phyloP scores from a whole-genome alignment of 164 flowering plant species.

The Echeveria elegans region DNA sequence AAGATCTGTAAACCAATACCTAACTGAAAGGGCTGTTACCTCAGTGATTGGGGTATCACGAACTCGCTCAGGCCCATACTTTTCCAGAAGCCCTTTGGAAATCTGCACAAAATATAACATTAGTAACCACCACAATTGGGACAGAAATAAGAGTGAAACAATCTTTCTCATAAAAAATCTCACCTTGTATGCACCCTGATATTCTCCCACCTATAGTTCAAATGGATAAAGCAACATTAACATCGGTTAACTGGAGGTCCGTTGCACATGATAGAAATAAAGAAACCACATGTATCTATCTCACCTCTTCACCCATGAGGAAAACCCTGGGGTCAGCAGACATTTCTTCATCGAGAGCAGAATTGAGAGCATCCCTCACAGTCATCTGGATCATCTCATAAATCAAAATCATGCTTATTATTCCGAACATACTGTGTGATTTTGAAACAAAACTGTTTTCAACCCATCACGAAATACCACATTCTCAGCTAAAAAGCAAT shows the following conservation, averaged over 20 bases:
- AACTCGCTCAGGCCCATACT: constrained; percentile 97
- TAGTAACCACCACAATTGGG: neutral
- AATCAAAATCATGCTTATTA: neutral
- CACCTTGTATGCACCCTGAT: constrained; percentile 99
- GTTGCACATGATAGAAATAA: neutral
- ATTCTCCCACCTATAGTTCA: constrained; percentile 78
- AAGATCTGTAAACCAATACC: neutral
- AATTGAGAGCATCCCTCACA: constrained; percentile 38
- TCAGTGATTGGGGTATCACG: constrained; percentile 95
- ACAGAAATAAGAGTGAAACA: constrained; percentile 1
- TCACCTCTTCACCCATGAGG: constrained; percentile 87
- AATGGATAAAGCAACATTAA: neutral
- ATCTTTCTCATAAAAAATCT: constrained; percentile 15
- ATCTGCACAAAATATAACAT: constrained; percentile 30
- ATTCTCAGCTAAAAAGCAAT: neutral
- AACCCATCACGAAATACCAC: neutral
- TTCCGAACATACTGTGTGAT: neutral
- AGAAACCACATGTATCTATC: neutral
- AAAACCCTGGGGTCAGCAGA: constrained; percentile 48
- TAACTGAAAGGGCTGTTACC: constrained; percentile 28
- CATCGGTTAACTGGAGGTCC: neutral
- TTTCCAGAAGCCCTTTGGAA: constrained; percentile 80
- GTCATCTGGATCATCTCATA: constrained; percentile 8
- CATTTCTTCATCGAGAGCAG: constrained; percentile 55
- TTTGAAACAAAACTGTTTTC: neutral